These are phyloP conservation scores for Porpolomopsis calyptriformis DNA, from an alignment of 768 basidiomycete species.

Conservation along the genomic window DNA sequence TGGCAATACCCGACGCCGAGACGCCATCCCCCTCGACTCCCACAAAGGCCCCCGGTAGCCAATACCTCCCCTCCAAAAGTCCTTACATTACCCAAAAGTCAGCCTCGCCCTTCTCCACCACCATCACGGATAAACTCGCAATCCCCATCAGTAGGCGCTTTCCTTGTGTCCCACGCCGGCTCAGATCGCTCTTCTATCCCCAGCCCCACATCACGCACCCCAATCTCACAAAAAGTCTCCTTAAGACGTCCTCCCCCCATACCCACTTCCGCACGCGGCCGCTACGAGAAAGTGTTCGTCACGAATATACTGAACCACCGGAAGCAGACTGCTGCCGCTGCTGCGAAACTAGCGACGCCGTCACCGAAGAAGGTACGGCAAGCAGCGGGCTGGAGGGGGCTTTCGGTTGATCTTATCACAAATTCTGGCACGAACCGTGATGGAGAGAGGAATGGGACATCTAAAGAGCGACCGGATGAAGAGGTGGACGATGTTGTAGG, in stretches of 20 bases:
- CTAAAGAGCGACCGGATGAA: conserved; percentile 16
- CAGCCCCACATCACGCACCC: conserved; percentile 11
- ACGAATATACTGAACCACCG: conserved; percentile 45
- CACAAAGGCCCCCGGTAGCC: conserved; percentile 35
- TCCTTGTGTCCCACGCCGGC: conserved; percentile 24
- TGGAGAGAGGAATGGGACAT: conserved; percentile 6
- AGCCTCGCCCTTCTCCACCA: conserved; percentile 12
- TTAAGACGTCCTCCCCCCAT: conserved; percentile 53
- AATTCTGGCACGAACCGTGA: conserved; percentile 25
- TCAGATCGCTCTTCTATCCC: conserved; percentile 55
- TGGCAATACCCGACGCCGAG: conserved; percentile 39
- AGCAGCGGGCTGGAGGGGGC: conserved; percentile 64
- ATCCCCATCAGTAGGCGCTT: conserved; percentile 17
- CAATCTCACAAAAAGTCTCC: conserved; percentile 12
- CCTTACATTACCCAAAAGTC: conserved; percentile 9
- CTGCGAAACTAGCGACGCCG: conserved; percentile 23
- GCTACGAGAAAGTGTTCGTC: conserved; percentile 61
- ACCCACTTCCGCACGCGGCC: conserved; percentile 47
- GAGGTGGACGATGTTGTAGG: conserved; percentile 25
- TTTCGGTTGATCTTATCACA: conserved; percentile 58
- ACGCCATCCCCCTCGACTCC: conserved; percentile 32
- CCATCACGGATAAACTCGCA: conserved; percentile 15
- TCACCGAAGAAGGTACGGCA: conserved; percentile 38
- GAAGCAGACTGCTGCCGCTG: conserved; percentile 24
- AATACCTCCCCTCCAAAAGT: conserved; percentile 8